Evolutionary conservation across 192 early-diverging fungal genomes (phyloP).

Genomic region (Backusella sp.): DNA sequence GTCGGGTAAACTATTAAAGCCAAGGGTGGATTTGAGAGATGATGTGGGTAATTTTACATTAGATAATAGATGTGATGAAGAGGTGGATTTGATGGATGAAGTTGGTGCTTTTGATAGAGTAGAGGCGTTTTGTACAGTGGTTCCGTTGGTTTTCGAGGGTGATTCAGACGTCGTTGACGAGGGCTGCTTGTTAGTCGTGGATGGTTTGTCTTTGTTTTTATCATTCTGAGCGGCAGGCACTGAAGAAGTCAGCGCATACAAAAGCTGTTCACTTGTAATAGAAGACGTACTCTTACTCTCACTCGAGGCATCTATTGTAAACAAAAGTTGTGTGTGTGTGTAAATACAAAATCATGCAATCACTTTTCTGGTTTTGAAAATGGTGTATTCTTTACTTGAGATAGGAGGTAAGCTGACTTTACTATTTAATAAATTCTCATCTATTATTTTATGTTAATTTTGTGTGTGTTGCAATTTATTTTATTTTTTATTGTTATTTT

Average conservation of each 20-base stretch:
- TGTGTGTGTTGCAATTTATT: neutral
- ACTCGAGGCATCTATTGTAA: neutral
- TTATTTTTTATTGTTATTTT: neutral
- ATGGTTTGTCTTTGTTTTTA: neutral
- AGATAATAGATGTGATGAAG: neutral
- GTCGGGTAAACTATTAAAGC: slow-evolving; percentile 18
- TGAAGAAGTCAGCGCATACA: slow-evolving; percentile 15
- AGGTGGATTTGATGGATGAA: neutral
- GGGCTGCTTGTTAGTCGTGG: neutral
- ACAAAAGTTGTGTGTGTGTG: neutral
- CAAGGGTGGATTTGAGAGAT: neutral
- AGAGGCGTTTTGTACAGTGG: neutral
- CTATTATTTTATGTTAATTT: neutral
- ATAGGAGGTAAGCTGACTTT: neutral
- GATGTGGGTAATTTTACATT: neutral
- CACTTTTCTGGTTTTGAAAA: neutral
- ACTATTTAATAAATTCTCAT: neutral
- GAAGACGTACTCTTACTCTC: neutral
- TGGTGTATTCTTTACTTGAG: neutral
- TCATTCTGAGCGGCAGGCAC: neutral
- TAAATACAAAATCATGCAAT: neutral
- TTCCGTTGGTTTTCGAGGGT: neutral
- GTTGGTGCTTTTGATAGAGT: neutral
- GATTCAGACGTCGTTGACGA: neutral
- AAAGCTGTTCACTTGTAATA: slow-evolving; percentile 19